phyloP scores from a whole-genome alignment of 495 filamentous ascomycete genomes.

The Glarea lozoyensis region DNA sequence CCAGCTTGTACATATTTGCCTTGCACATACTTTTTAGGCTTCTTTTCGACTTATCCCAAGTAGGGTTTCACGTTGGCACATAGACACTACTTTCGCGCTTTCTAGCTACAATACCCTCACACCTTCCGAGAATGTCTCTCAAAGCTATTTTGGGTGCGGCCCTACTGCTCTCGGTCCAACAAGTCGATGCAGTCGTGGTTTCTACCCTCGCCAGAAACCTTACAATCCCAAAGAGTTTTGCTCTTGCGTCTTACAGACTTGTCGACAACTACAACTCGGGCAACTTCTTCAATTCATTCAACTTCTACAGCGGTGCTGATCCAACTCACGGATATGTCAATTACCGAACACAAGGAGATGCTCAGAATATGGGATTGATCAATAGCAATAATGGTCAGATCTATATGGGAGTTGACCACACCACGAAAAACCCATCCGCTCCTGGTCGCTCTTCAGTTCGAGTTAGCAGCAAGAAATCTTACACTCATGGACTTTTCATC shows the following conservation, averaged over 20 bases:
- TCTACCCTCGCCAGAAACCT: conserved; percentile 1
- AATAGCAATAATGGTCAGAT: conserved; percentile 41
- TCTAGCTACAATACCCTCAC: too few relatives aligned
- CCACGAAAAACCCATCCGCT: conserved; percentile 10
- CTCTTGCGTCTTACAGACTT: conserved; percentile 11
- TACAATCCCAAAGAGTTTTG: neutral
- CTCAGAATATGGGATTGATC: conserved; percentile 32
- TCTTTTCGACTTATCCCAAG: too few relatives aligned
- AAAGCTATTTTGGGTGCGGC: too few relatives aligned
- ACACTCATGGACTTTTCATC: conserved; percentile 61
- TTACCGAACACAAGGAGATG: conserved; percentile 31
- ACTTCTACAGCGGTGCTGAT: conserved; percentile 45
- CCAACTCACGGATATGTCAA: conserved; percentile 65
- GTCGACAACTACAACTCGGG: conserved; percentile 9
- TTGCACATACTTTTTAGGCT: too few relatives aligned
- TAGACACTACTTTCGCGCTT: too few relatives aligned
- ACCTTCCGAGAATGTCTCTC: too few relatives aligned
- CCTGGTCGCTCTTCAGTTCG: conserved; percentile 60
- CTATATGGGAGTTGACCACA: conserved; percentile 49
- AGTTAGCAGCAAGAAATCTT: conserved; percentile 58
- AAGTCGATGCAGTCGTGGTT: too few relatives aligned
- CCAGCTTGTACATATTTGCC: too few relatives aligned
- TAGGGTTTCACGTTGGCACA: too few relatives aligned
- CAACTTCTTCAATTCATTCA: conserved; percentile 46
- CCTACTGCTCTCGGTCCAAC: too few relatives aligned